Evolutionary conservation across 208 protist genomes (phyloP), one percentile per base, ranked within the genome.

Genomic region (Porcisia deanei): DNA sequence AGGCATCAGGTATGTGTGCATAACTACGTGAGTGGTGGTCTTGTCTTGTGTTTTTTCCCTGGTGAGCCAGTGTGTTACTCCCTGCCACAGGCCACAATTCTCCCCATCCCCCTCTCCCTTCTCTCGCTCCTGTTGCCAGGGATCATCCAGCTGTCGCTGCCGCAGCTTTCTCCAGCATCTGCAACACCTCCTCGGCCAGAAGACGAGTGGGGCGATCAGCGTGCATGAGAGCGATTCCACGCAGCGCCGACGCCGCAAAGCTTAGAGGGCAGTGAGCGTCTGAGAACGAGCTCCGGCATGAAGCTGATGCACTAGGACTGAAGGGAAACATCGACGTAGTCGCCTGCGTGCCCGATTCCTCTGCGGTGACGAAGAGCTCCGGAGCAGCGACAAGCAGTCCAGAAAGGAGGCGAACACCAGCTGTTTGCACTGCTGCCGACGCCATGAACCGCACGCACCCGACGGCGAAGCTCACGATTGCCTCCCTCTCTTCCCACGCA

Each of bases 351-450:
- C 30, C 14, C 81, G 55, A 25, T 25, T 0, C 67, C 6, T n/a
- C 54, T 16, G 75, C 22, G 20, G 79, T 73, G 0, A 76, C n/a
- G 53, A 95, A 87, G 9, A 90, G 70, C 52, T 94, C 89, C 9
- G 86, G 88, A 1, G 89, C 93, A 1, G 84, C 84, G 10, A 85
- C 89, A 47, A 97, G 67, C 22, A 95, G 43, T 0, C 86, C 80
- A 34, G 91, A 92, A 54, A 97, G 80, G 9, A 95, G 77, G 3
- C 87, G 87, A n/a, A 95, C 87, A 12, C 93, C 93, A 22, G 73
- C 73, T 2, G 77, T 77, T 71, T 96, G 92, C 61, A 96, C 49
- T 2, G 67, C 76, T n/a, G 83, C 69, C 8, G 85, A 85, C 49
- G 71, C 81, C 1, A 72, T 60, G 60, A 89, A 94, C 18, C 87